Conservation (phyloP, 1,284 basidiomycete species). For the Boletus sp. region DNA sequence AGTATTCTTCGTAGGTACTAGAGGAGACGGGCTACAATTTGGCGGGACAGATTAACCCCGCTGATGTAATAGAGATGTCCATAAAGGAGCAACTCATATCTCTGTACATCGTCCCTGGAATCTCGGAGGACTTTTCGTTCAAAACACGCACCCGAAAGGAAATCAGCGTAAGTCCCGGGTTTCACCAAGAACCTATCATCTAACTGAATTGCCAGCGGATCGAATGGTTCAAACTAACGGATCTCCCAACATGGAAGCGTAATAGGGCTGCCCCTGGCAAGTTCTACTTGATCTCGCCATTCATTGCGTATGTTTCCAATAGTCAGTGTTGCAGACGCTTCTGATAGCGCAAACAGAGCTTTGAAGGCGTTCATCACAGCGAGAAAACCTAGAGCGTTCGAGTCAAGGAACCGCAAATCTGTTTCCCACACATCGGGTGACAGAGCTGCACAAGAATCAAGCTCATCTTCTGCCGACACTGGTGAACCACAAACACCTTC, state of each 20-base stretch:
- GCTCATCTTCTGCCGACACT: slow-evolving; percentile 60
- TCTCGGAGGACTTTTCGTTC: slow-evolving; percentile 89
- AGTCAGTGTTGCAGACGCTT: slow-evolving; percentile 7
- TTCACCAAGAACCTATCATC: background rate
- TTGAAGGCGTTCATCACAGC: slow-evolving; percentile 63
- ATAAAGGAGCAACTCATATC: slow-evolving; percentile 90
- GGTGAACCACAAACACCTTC: slow-evolving; percentile 62
- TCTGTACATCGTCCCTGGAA: slow-evolving; percentile 85
- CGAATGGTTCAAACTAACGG: slow-evolving; percentile 89
- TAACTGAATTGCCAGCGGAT: slow-evolving; percentile 66
- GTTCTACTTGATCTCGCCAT: slow-evolving; percentile 95
- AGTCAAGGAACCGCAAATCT: slow-evolving; percentile 33
- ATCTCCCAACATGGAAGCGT: slow-evolving; percentile 92
- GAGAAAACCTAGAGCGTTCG: slow-evolving; percentile 42
- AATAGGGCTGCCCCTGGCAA: slow-evolving; percentile 72
- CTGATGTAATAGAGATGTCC: slow-evolving; percentile 80
- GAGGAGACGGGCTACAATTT: slow-evolving; percentile 95
- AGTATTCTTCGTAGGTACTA: slow-evolving; percentile 56
- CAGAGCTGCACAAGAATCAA: slow-evolving; percentile 50
- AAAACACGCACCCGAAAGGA: slow-evolving; percentile 95
- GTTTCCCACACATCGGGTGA: slow-evolving; percentile 21
- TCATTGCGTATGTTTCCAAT: slow-evolving; percentile 69
- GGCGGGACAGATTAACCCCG: slow-evolving; percentile 60
- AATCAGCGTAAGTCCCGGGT: slow-evolving; percentile 77
- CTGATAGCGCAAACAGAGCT: slow-evolving; percentile 39